phyloP scores from a whole-genome alignment of 2,329 filamentous ascomycete species.

The Phaeomoniella chlamydospora region DNA sequence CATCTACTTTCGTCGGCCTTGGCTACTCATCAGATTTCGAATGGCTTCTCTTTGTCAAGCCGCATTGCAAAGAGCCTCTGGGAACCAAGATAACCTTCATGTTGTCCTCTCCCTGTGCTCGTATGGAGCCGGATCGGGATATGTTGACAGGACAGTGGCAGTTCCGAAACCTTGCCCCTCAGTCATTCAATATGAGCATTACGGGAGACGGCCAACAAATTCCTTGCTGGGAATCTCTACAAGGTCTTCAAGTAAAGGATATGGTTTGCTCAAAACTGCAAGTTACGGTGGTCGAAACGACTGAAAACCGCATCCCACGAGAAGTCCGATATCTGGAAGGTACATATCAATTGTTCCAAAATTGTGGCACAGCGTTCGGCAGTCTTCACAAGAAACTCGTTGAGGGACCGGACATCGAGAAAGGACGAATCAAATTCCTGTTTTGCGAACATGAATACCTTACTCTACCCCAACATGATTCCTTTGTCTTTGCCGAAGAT shows the following conservation, averaged over 20 bases:
- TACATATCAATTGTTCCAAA: conserved; percentile 32
- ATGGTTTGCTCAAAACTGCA: background rate
- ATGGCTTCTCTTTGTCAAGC: conserved; percentile 35
- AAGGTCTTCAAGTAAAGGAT: background rate
- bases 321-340: conserved; percentile 29
- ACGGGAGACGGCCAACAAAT: background rate
- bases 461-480: conserved; percentile 21
- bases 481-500: conserved; percentile 41
- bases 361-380: conserved; percentile 43
- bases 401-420: background rate
- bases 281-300: background rate
- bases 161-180: background rate
- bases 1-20: background rate
- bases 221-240: background rate
- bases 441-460: conserved; percentile 2
- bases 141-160: background rate
- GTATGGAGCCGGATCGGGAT: conserved; percentile 21
- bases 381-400: conserved; percentile 33
- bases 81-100: conserved; percentile 26
- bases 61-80: conserved; percentile 20
- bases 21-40: conserved; percentile 14
- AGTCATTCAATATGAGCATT: background rate
- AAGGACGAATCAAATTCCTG: conserved; percentile 2
- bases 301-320: background rate
- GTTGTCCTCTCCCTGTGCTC: conserved; percentile 30